These are phyloP conservation scores for Gentiana dahurica DNA, from an alignment of 257 asterid genomes.

Conservation along the genomic window DNA sequence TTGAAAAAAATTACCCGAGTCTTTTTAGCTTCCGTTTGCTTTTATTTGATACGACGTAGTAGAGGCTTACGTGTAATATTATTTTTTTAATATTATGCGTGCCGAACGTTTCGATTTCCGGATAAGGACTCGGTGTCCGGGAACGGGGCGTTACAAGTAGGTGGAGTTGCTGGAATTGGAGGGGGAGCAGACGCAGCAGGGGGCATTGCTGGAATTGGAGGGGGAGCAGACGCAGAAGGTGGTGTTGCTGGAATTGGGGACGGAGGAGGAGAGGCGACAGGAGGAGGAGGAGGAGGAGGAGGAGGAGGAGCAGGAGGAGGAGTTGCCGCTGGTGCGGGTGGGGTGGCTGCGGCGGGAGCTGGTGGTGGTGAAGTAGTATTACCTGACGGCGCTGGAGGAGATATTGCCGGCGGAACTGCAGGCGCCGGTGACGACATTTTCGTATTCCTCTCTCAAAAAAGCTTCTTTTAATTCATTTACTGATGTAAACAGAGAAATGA, in stretches of 20 bases:
- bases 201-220: conserved; percentile 18
- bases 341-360: conserved; percentile 27
- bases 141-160: too few relatives aligned
- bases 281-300: conserved; percentile 15
- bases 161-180: conserved; percentile 19
- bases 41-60: too few relatives aligned
- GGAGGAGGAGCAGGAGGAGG: conserved; percentile 19
- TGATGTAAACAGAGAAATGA: too few relatives aligned
- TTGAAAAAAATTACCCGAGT: too few relatives aligned
- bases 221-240: conserved; percentile 11
- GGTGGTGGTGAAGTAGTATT: conserved; percentile 34
- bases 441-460: conserved; percentile 3
- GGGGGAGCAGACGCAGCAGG: conserved; percentile 26
- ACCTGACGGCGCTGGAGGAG: conserved; percentile 30
- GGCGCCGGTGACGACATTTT: conserved; percentile 16
- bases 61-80: too few relatives aligned
- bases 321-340: conserved; percentile 25
- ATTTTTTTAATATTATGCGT: too few relatives aligned
- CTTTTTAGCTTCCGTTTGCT: too few relatives aligned
- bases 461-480: background rate
- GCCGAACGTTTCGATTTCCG: too few relatives aligned
- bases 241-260: conserved; percentile 16
- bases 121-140: too few relatives aligned
- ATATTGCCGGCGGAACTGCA: conserved; percentile 25
- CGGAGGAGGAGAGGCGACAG: conserved; percentile 9